A percentile compares a stretch with the other conserved stretches of the same genome.
Conservation (phyloP, 805 yeast genomes). For the Candida wancherniae region DNA sequence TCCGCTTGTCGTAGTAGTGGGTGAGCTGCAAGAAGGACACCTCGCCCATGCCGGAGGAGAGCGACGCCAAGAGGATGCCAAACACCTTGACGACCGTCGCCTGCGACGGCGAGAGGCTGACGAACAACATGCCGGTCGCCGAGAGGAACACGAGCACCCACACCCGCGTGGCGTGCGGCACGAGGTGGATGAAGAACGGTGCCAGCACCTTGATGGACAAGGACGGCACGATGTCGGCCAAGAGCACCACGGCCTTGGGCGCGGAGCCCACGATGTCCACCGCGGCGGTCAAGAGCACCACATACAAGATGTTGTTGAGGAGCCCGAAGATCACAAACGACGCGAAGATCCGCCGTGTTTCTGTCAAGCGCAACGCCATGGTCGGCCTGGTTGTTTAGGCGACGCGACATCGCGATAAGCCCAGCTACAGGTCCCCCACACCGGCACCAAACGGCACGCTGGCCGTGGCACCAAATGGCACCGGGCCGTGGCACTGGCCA, state of each 20-base stretch:
- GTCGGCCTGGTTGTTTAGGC: neutral
- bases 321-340: constrained; percentile 83
- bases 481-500: too few species aligned
- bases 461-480: too few species aligned
- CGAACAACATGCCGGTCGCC: constrained; percentile 66
- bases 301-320: constrained; percentile 83
- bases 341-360: constrained; percentile 33
- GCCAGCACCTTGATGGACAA: constrained; percentile 65
- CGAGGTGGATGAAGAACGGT: constrained; percentile 70
- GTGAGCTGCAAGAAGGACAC: constrained; percentile 83
- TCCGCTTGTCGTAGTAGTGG: constrained; percentile 56
- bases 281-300: constrained; percentile 88
- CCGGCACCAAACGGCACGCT: too few species aligned
- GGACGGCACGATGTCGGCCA: constrained; percentile 86
- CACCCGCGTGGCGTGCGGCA: constrained; percentile 58
- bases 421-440: too few species aligned
- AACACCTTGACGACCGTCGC: constrained; percentile 40
- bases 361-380: constrained; percentile 1
- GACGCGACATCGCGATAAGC: too few species aligned
- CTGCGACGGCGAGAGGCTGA: constrained; percentile 40
- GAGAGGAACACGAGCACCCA: constrained; percentile 53
- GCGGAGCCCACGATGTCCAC: constrained; percentile 80
- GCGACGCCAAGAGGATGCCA: constrained; percentile 77
- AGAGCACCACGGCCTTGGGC: constrained; percentile 80
- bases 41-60: constrained; percentile 88